Percentiles rank a stretch among this genome's conserved stretches.
Evolutionary conservation across 2,329 filamentous ascomycete genomes (phyloP).

Genomic region (Coniochaeta ligniaria): DNA sequence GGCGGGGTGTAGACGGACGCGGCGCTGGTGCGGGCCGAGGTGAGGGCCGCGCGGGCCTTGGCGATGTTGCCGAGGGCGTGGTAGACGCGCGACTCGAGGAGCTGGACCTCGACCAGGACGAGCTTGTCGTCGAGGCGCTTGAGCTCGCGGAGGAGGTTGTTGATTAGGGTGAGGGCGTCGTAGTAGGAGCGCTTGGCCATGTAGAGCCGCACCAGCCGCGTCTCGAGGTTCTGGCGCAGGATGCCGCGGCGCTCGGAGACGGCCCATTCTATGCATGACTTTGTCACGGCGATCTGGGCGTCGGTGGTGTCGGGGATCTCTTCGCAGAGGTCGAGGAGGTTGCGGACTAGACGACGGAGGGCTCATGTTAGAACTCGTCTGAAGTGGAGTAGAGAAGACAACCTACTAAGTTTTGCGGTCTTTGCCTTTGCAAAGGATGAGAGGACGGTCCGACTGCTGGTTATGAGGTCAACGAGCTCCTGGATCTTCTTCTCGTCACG

Average conservation of each 20-base stretch:
- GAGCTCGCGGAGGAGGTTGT: conserved; percentile 88
- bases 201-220: conserved; percentile 84
- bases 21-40: conserved; percentile 87
- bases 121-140: conserved; percentile 98
- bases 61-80: conserved; percentile 94
- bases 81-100: conserved; percentile 94
- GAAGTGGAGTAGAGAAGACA: neutral
- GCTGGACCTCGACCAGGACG: conserved; percentile 93
- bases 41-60: conserved; percentile 91
- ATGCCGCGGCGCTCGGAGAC: conserved; percentile 91
- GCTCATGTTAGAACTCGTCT: neutral
- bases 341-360: conserved; percentile 62
- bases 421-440: conserved; percentile 98
- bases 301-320: conserved; percentile 92
- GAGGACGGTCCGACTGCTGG: conserved; percentile 81
- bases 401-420: conserved; percentile 90
- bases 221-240: conserved; percentile 96
- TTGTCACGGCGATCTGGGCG: conserved; percentile 88
- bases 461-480: conserved; percentile 84
- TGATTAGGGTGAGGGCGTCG: conserved; percentile 93
- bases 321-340: conserved; percentile 91
- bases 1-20: conserved; percentile 97
- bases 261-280: conserved; percentile 99
- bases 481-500: conserved; percentile 78
- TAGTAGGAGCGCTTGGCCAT: conserved; percentile 98